phyloP scores from a whole-genome alignment of 2,329 filamentous ascomycete genomes.

The Aspergillus proliferans region DNA sequence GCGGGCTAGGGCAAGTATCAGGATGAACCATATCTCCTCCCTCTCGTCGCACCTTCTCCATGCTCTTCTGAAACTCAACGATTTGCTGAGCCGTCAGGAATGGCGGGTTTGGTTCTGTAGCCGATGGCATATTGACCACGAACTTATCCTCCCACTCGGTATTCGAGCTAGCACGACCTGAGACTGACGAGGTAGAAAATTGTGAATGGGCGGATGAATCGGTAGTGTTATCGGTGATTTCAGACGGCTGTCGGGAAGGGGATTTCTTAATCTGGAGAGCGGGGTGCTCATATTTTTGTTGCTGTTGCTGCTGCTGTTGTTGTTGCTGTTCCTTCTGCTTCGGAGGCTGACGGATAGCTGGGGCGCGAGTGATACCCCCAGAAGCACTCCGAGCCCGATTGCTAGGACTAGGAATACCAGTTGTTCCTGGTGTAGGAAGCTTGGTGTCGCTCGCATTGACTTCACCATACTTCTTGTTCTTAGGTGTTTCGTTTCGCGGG shows the following conservation, averaged over 20 bases:
- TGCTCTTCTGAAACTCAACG: constrained; percentile 32
- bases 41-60: constrained; percentile 25
- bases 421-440: constrained; percentile 18
- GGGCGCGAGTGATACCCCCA: constrained; percentile 13
- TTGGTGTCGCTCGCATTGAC: constrained; percentile 1
- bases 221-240: constrained; percentile 13
- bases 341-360: constrained; percentile 5
- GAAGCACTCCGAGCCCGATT: constrained; percentile 16
- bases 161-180: constrained; percentile 23
- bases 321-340: constrained; percentile 19
- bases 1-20: constrained; percentile 27
- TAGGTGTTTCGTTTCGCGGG: constrained; percentile 13
- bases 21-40: constrained; percentile 26
- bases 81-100: constrained; percentile 36
- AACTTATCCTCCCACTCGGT: constrained; percentile 37
- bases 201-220: constrained; percentile 23
- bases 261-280: constrained; percentile 21
- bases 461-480: constrained; percentile 13
- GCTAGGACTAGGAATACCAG: constrained; percentile 33
- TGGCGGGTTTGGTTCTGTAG: constrained; percentile 36
- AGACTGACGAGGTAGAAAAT: constrained; percentile 25
- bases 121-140: constrained; percentile 40
- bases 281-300: not conserved
- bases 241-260: constrained; percentile 13
- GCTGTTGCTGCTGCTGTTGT: not conserved